Evolutionary conservation across 768 basidiomycete species (phyloP).

Genomic region (Lepiota venenata): DNA sequence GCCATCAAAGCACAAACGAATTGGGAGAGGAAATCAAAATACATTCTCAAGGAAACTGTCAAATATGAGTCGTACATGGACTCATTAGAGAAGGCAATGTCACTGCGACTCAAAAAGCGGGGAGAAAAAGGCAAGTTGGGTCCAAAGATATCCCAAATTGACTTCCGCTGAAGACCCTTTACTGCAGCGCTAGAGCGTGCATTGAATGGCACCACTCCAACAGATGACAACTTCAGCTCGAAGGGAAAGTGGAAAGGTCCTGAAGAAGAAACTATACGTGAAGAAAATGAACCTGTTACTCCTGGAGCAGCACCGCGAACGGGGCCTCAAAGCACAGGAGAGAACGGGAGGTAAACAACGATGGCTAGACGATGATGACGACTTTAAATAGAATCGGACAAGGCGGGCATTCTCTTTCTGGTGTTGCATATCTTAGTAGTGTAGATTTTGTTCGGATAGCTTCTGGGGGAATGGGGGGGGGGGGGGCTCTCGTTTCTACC

Average conservation of each 20-base stretch:
- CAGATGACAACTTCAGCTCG: constrained; percentile 20
- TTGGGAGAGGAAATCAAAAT: constrained; percentile 91
- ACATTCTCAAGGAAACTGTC: constrained; percentile 86
- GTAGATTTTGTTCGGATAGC: constrained; percentile 5
- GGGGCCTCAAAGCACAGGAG: background rate
- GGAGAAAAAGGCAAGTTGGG: constrained; percentile 68
- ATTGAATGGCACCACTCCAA: constrained; percentile 27
- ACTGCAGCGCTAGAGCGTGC: constrained; percentile 30
- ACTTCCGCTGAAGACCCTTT: constrained; percentile 6
- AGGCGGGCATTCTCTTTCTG: background rate
- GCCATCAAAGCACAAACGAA: constrained; percentile 77
- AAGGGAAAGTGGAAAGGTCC: constrained; percentile 31
- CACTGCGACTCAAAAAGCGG: constrained; percentile 80
- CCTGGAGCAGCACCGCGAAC: constrained; percentile 21
- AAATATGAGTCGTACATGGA: constrained; percentile 97
- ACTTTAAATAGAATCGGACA: background rate
- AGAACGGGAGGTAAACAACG: constrained; percentile 3
- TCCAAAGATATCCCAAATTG: background rate
- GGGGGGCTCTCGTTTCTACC: background rate
- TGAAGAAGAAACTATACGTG: constrained; percentile 29
- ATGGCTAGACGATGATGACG: background rate
- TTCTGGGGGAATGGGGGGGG: background rate
- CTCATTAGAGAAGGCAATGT: constrained; percentile 80
- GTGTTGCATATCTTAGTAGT: constrained; percentile 7
- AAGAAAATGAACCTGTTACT: constrained; percentile 29